A percentile compares a stretch with the other conserved stretches of the same genome.
Evolutionary conservation across 805 yeast genomes (phyloP).

Genomic region (Wickerhamiella qilinensis): DNA sequence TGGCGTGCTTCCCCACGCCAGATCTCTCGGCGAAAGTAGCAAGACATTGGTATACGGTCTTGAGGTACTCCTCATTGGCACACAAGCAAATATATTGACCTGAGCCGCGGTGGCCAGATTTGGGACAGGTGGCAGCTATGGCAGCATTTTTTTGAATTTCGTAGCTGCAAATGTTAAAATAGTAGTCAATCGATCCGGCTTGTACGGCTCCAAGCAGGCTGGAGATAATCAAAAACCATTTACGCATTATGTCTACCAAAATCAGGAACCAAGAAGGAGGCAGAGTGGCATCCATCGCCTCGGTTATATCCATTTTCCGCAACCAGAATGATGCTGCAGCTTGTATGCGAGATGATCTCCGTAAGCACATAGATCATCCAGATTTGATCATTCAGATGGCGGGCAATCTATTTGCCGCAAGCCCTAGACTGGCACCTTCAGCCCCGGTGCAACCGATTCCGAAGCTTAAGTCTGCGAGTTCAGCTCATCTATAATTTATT

Average conservation of each 20-base stretch:
- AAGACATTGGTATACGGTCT: conserved; percentile 2
- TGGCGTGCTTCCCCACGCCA: not conserved
- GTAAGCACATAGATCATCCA: not conserved
- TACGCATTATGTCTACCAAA: not conserved
- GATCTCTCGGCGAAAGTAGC: not conserved
- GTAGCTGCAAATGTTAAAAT: conserved; percentile 4
- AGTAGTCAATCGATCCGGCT: conserved; percentile 2
- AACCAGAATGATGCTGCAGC: not conserved
- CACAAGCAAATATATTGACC: conserved; percentile 1
- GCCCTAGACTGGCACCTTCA: too few species aligned
- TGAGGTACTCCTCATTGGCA: conserved; percentile 1
- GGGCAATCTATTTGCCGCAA: too few species aligned
- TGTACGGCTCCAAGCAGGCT: not conserved
- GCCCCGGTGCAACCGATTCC: too few species aligned
- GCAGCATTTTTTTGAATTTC: not conserved
- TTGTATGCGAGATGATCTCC: not conserved
- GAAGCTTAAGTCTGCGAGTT: too few species aligned
- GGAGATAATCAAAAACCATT: not conserved
- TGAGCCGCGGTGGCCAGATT: not conserved
- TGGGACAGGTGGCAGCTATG: not conserved
- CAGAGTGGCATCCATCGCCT: not conserved
- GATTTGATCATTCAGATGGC: not conserved
- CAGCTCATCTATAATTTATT: too few species aligned
- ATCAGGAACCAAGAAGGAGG: not conserved
- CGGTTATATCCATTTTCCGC: not conserved